These are phyloP conservation scores for Debaryomyces singareniensis DNA, from an alignment of 1,139 yeast species.

Conservation along the genomic window DNA sequence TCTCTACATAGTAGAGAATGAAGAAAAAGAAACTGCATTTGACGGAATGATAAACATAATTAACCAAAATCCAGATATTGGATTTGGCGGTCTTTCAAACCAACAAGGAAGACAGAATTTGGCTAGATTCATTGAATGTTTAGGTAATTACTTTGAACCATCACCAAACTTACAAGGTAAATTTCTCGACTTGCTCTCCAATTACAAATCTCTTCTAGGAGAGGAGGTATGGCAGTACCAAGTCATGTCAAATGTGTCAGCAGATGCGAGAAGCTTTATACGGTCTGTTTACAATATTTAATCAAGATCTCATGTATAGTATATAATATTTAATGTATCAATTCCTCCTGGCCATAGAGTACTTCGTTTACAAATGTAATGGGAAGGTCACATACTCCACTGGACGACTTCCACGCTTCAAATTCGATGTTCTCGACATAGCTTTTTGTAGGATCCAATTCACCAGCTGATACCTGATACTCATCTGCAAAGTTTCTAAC, in stretches of 20 bases:
- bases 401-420: conserved; percentile 50
- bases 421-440: conserved; percentile 14
- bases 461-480: conserved; percentile 46
- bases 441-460: conserved; percentile 7
- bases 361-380: conserved; percentile 64
- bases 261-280: conserved; percentile 21
- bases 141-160: conserved; percentile 56
- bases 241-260: conserved; percentile 26
- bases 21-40: conserved; percentile 76
- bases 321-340: neutral
- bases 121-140: conserved; percentile 53
- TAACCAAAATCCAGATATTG: conserved; percentile 57
- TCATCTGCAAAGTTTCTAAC: conserved; percentile 64
- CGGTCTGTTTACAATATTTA: no score
- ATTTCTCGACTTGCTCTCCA: conserved; percentile 39
- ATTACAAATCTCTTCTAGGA: conserved; percentile 47
- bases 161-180: conserved; percentile 36
- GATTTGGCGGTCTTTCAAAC: conserved; percentile 45
- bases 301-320: no score
- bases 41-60: conserved; percentile 68
- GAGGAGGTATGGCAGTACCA: conserved; percentile 27
- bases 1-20: conserved; percentile 61
- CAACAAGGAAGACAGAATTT: conserved; percentile 44
- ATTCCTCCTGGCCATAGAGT: conserved; percentile 35
- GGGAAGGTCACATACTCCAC: conserved; percentile 84